Evolutionary conservation across 2,329 filamentous ascomycete species (phyloP).

Genomic region (Xylaria sp.): DNA sequence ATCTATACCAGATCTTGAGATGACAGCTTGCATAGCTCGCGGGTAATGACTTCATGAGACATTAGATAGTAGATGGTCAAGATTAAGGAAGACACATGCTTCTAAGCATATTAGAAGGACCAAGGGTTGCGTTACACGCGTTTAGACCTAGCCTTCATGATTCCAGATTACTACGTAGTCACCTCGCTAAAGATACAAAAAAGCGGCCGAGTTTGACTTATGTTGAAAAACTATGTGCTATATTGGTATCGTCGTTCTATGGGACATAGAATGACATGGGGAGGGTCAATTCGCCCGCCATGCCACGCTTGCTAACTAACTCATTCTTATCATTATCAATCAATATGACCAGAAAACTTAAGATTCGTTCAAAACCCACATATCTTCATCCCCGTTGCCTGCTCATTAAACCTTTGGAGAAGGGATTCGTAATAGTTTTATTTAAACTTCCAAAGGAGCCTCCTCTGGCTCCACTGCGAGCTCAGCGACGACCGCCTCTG

Average conservation of each 20-base stretch:
- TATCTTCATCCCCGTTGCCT: not conserved
- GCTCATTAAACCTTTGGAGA: conserved; percentile 24
- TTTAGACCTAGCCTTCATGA: not conserved
- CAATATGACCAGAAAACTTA: conserved; percentile 2
- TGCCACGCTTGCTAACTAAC: not conserved
- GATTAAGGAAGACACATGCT: not conserved
- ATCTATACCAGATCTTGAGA: not conserved
- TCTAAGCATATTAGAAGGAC: not conserved
- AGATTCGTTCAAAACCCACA: not conserved
- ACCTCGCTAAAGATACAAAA: not conserved
- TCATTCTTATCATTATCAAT: conserved; percentile 15
- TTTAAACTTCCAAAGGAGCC: conserved; percentile 9
- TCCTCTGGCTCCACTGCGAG: conserved; percentile 16
- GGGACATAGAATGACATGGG: conserved; percentile 15
- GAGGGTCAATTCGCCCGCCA: conserved; percentile 3
- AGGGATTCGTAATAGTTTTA: not conserved
- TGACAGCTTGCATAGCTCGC: not conserved
- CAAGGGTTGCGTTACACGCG: not conserved
- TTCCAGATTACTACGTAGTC: not conserved
- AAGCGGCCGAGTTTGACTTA: not conserved
- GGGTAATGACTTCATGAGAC: too few relatives aligned
- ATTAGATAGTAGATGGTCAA: not conserved
- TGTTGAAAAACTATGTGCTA: conserved; percentile 31
- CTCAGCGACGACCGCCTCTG: not conserved
- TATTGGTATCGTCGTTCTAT: conserved; percentile 48